Percentiles rank a stretch among this genome's conserved stretches.
Conservation (phyloP, 1,284 basidiomycete genomes). For the Puccinia sorghi region DNA sequence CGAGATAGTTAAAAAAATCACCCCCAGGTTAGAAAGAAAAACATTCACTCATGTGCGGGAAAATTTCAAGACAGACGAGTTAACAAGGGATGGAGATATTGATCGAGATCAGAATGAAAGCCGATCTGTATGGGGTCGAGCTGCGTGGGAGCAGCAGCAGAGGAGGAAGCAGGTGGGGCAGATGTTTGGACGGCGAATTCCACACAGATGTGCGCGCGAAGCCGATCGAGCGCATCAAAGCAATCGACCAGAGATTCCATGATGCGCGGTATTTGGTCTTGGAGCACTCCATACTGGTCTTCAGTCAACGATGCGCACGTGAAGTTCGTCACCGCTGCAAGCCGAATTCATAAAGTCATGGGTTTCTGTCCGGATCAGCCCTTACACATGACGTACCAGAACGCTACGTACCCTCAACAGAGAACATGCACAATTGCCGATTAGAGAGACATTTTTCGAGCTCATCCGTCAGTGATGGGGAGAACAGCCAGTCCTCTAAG, state of each 20-base stretch:
- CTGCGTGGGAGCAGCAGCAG: not conserved
- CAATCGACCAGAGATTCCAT: slow-evolving; percentile 73
- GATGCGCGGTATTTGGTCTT: slow-evolving; percentile 75
- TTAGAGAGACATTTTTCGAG: slow-evolving; percentile 5
- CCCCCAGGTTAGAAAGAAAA: not conserved
- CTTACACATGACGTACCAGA: not conserved
- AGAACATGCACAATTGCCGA: slow-evolving; percentile 19
- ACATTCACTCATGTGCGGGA: not conserved
- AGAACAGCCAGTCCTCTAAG: slow-evolving; percentile 41
- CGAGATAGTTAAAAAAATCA: not conserved
- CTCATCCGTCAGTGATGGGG: slow-evolving; percentile 21
- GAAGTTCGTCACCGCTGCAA: slow-evolving; percentile 69
- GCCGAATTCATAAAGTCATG: not conserved
- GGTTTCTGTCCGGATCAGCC: not conserved
- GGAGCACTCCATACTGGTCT: slow-evolving; percentile 77
- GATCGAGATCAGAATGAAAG: slow-evolving; percentile 16
- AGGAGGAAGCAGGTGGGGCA: not conserved
- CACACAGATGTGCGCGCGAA: slow-evolving; percentile 60
- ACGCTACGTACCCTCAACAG: slow-evolving; percentile 38
- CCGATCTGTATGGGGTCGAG: not conserved
- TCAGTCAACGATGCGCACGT: slow-evolving; percentile 72
- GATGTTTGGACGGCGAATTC: slow-evolving; percentile 12
- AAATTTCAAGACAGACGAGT: slow-evolving; percentile 21
- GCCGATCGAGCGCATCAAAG: slow-evolving; percentile 68
- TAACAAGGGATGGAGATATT: slow-evolving; percentile 27